Evolutionary conservation across 1,284 basidiomycete species (phyloP), one percentile per base, ranked within the genome.

Genomic region (Bjerkandera adusta): DNA sequence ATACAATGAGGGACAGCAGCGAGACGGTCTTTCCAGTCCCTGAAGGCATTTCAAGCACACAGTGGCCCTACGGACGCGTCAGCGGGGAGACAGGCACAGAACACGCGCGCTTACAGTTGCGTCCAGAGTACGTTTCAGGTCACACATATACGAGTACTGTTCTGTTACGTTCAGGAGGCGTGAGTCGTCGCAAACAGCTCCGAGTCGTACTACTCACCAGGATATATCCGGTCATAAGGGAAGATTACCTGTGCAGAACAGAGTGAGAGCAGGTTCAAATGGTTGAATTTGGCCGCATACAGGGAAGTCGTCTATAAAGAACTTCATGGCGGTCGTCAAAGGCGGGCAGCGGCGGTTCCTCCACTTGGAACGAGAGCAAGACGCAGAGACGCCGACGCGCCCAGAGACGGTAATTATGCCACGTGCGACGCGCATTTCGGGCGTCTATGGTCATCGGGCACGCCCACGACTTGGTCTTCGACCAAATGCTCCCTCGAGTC

Each of bases 1-100:
- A 95, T 37, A 99, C 89, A 69, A 99, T 99, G 49, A 99, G 73
- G 12, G 92, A 96, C 24, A 99, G 76, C 3, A 99, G 75, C 8
- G 95, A 98, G 18, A 99, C 95, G 0, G 97, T 99, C 75, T 99
- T 99, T 16, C 97, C 97, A 29, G 97, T 99, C 12, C 97, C 97
- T 10, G 97, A 99, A 52, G 97, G 97, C 97, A 99, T 99, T 72
- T 99, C 97, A 25, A 99, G 79, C 15, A 99, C 93, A 66, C 97
- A 97, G 59, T 99, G 97, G 41, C 97, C 97, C 92, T 97, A 64
- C 38, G 13, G 15, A 45, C 10, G 45, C 10, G 35, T n/a, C n/a
- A 33, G 7, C 15, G 25, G 15, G 38, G 21, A 44, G 3, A 11
- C 32, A 22, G 16, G 20, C 5, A 24, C 12, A 26, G 39, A 21